Conservation (phyloP, 1,284 basidiomycete genomes). For the Vanrija sp. region DNA sequence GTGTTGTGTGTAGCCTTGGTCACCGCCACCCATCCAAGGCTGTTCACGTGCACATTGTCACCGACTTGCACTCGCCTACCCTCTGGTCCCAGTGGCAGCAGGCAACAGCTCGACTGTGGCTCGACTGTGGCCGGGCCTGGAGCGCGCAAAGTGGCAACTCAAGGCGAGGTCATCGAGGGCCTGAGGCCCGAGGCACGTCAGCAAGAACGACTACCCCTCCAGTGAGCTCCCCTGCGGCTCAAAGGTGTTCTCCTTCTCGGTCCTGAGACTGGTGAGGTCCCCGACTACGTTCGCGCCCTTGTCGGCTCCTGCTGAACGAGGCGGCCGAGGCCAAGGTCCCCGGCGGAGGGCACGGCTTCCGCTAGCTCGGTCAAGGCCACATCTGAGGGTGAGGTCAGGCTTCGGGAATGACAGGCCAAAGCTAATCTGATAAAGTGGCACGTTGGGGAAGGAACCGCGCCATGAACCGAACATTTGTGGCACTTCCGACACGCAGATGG, state of each 20-base stretch:
- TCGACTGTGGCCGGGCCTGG: no score
- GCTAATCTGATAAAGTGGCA: neutral
- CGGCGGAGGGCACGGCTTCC: conserved; percentile 35
- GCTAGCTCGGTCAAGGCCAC: conserved; percentile 23
- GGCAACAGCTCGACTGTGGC: no score
- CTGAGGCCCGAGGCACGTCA: conserved; percentile 34
- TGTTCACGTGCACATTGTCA: no score
- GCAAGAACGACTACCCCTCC: conserved; percentile 32
- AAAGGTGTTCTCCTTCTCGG: conserved; percentile 60
- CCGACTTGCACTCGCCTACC: no score
- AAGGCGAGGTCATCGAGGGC: conserved; percentile 39
- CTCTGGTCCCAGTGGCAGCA: no score
- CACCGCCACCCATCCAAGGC: no score
- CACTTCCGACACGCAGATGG: no score
- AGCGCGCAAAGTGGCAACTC: conserved; percentile 64
- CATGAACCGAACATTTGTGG: no score
- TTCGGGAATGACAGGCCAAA: conserved; percentile 1
- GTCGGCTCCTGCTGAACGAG: conserved; percentile 50
- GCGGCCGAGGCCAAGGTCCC: conserved; percentile 53
- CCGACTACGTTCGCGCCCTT: conserved; percentile 63
- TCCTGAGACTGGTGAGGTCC: conserved; percentile 55
- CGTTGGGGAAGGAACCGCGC: no score
- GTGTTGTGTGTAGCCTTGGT: no score
- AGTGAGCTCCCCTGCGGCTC: conserved; percentile 57
- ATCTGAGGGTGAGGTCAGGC: conserved; percentile 13